A percentile compares a stretch with the other conserved stretches of the same genome.
Evolutionary conservation across 257 asterid genomes (phyloP).

Genomic region (Solanum bukasovii): DNA sequence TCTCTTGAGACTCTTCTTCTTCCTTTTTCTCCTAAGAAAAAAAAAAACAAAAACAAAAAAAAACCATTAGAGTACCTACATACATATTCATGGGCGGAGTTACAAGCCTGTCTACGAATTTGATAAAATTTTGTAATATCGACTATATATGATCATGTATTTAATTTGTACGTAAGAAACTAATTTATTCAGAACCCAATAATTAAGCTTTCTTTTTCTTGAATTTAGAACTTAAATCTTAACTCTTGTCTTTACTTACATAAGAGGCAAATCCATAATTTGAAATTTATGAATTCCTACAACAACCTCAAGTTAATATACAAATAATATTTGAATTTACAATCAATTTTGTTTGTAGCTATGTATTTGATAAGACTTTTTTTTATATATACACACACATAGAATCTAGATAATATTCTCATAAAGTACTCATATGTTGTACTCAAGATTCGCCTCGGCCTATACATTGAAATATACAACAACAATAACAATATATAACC

Average conservation of each 20-base stretch:
- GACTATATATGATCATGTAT: neutral
- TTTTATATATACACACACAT: neutral
- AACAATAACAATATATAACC: neutral
- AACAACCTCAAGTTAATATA: neutral
- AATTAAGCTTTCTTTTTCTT: neutral
- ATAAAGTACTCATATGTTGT: neutral
- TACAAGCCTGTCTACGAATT: neutral
- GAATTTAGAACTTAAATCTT: neutral
- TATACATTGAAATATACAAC: neutral
- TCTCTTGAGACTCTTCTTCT: slow-evolving; percentile 24
- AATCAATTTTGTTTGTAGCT: neutral
- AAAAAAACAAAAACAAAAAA: neutral
- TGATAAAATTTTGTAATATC: neutral
- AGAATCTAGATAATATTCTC: neutral
- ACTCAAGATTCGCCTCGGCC: neutral
- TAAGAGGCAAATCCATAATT: neutral
- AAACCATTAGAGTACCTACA: neutral
- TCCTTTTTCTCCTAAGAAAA: slow-evolving; percentile 24
- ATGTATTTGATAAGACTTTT: neutral
- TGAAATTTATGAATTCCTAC: neutral
- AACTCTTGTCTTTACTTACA: neutral
- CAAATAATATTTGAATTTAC: neutral
- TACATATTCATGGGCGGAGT: neutral
- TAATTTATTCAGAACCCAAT: neutral
- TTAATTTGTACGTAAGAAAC: neutral